phyloP scores from a whole-genome alignment of 2,329 filamentous ascomycete species.

The Stenocarpella maydis region DNA sequence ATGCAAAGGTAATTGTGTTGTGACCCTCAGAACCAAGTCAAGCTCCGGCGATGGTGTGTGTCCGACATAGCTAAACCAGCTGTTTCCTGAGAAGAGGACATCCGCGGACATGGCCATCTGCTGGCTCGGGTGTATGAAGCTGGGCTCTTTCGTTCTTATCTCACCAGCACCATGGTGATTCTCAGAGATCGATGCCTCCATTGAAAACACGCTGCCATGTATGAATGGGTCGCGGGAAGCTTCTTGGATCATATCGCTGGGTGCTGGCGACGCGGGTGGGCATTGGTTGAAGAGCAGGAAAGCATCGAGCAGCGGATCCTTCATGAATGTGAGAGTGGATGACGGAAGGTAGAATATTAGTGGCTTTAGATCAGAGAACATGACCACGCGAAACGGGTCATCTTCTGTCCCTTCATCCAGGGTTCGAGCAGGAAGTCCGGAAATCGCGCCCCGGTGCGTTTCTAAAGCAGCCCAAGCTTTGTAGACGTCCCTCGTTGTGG shows the following conservation, averaged over 20 bases:
- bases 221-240: constrained; percentile 63
- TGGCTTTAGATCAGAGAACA: constrained; percentile 78
- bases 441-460: constrained; percentile 51
- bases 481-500: constrained; percentile 54
- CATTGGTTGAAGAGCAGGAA: constrained; percentile 75
- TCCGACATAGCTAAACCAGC: constrained; percentile 56
- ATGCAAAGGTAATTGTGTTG: constrained; percentile 64
- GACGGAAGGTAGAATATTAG: constrained; percentile 64
- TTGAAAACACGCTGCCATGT: constrained; percentile 45
- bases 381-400: constrained; percentile 83
- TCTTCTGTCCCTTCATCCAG: constrained; percentile 78
- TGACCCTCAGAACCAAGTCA: constrained; percentile 58
- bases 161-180: constrained; percentile 18
- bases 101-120: constrained; percentile 52
- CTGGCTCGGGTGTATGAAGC: constrained; percentile 44
- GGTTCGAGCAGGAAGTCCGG: constrained; percentile 73
- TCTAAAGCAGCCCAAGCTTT: constrained; percentile 65
- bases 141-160: constrained; percentile 16
- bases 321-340: constrained; percentile 45
- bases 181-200: background rate
- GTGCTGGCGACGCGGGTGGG: constrained; percentile 55
- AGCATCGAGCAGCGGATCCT: constrained; percentile 67
- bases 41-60: constrained; percentile 47
- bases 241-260: constrained; percentile 41
- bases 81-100: constrained; percentile 58